These are phyloP conservation scores for Dothideomycetes sp. DNA, from an alignment of 2,329 filamentous ascomycete genomes.

Conservation along the genomic window DNA sequence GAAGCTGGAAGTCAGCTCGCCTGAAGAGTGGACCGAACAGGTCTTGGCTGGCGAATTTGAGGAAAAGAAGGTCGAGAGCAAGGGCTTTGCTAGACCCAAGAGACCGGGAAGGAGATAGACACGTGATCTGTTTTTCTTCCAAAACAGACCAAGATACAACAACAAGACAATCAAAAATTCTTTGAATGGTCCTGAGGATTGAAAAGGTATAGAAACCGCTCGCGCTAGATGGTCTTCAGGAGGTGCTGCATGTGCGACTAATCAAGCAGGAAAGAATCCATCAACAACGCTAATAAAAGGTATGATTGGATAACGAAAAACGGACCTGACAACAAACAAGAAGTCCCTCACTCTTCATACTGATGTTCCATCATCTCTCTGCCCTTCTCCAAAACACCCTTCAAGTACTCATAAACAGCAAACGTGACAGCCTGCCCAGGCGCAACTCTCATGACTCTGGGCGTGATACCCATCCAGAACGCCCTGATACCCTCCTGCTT, in stretches of 20 bases:
- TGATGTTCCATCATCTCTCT: conserved; percentile 38
- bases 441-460: conserved; percentile 91
- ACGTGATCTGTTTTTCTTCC: neutral
- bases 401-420: conserved; percentile 46
- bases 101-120: conserved; percentile 55
- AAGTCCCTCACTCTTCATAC: conserved; percentile 45
- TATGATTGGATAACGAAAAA: too few relatives aligned
- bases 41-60: conserved; percentile 58
- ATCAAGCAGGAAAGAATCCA: neutral
- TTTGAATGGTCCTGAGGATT: too few relatives aligned
- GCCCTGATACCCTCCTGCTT: conserved; percentile 87
- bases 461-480: conserved; percentile 99
- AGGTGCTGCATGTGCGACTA: too few relatives aligned
- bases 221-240: too few relatives aligned
- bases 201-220: too few relatives aligned
- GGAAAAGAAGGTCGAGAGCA: conserved; percentile 55
- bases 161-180: too few relatives aligned
- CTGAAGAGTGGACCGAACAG: conserved; percentile 60
- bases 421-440: conserved; percentile 81
- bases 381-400: conserved; percentile 39
- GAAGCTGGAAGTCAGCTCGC: conserved; percentile 56
- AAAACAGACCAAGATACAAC: too few relatives aligned
- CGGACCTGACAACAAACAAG: too few relatives aligned
- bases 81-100: conserved; percentile 69
- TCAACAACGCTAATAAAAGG: too few relatives aligned